phyloP scores from a whole-genome alignment of 768 basidiomycete species.

The Boletus barrowsii region DNA sequence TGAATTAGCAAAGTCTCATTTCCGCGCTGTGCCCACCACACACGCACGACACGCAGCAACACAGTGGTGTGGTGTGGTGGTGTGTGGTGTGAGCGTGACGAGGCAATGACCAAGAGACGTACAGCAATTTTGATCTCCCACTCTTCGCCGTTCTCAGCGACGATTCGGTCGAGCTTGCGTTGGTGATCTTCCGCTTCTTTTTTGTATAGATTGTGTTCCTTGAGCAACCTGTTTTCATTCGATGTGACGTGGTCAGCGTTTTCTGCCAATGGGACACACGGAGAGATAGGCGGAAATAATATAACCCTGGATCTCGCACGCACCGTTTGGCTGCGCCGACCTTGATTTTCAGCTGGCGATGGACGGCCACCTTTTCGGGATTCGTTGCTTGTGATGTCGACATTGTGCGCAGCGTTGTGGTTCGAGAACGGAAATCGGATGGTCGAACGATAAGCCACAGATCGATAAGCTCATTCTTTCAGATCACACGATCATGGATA shows the following conservation, averaged over 20 bases:
- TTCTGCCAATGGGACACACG: neutral
- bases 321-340: conserved; percentile 64
- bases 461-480: conserved; percentile 10
- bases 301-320: conserved; percentile 37
- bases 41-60: conserved; percentile 17
- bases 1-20: conserved; percentile 26
- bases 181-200: conserved; percentile 62
- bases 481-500: neutral
- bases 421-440: conserved; percentile 1
- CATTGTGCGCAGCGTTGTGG: conserved; percentile 16
- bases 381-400: conserved; percentile 7
- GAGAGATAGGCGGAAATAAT: conserved; percentile 17
- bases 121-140: conserved; percentile 80
- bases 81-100: neutral
- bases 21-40: conserved; percentile 25
- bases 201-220: conserved; percentile 65
- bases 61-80: neutral
- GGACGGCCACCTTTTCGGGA: conserved; percentile 35
- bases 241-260: conserved; percentile 12
- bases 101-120: conserved; percentile 28
- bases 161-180: conserved; percentile 57
- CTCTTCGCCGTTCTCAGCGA: conserved; percentile 59
- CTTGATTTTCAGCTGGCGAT: conserved; percentile 78
- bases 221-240: conserved; percentile 47
- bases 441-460: neutral